phyloP scores from a whole-genome alignment of 1,284 basidiomycete species.

The Heterobasidion irregulare region DNA sequence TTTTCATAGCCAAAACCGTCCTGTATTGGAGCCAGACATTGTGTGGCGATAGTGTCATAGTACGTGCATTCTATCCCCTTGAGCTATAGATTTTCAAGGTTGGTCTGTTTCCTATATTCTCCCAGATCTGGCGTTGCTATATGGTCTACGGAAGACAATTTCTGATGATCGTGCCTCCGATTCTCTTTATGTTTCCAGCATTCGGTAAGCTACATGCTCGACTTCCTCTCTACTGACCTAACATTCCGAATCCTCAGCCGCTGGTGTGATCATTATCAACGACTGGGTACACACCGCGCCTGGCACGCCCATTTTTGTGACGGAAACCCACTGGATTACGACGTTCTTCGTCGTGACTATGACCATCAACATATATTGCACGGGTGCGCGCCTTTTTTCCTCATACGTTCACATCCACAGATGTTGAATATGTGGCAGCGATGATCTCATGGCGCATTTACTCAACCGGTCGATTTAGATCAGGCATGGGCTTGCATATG shows the following conservation, averaged over 20 bases:
- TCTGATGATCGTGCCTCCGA: neutral
- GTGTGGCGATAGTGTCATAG: slow-evolving; percentile 6
- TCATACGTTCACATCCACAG: neutral
- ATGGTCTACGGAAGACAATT: slow-evolving; percentile 1
- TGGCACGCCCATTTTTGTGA: slow-evolving; percentile 1
- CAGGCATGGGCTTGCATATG: neutral
- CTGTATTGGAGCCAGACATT: slow-evolving; percentile 2
- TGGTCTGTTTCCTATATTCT: neutral
- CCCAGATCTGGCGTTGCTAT: slow-evolving; percentile 8
- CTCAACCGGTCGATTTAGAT: neutral
- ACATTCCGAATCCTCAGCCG: neutral
- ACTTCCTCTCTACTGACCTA: neutral
- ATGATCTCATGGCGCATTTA: slow-evolving; percentile 7
- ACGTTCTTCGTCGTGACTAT: slow-evolving; percentile 6
- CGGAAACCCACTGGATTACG: slow-evolving; percentile 1
- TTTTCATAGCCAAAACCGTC: neutral
- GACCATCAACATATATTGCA: slow-evolving; percentile 6
- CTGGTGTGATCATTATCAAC: neutral
- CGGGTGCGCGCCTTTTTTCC: neutral
- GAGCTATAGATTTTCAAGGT: neutral
- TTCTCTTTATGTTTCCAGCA: slow-evolving; percentile 1
- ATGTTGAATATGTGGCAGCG: neutral
- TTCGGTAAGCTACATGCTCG: slow-evolving; percentile 3
- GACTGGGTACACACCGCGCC: neutral
- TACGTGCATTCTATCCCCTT: neutral